Evolutionary conservation across 2,329 filamentous ascomycete species (phyloP), one percentile per base, ranked within the genome.

Genomic region (Paraconiothyrium brasiliense): DNA sequence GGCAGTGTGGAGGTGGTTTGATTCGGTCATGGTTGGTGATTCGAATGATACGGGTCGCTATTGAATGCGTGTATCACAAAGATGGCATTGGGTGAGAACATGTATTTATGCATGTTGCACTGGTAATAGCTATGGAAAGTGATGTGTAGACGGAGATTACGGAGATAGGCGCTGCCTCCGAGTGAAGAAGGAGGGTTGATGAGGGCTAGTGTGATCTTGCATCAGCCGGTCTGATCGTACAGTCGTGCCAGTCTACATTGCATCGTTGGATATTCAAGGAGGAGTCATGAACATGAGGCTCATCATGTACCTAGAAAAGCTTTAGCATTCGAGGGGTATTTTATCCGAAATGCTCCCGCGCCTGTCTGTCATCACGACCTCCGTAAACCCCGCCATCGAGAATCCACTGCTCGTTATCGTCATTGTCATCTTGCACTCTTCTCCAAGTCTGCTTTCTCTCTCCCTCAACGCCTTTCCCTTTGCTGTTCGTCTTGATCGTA

Each of bases 401-500:
- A 37, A 85, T 85, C 82, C 82, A 84, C 60, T 79, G 78, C 72
- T 85, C 84, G 59, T 85, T 85, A 64, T 85, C 83, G 57, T 85
- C 82, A 14, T 80, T 80, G 63, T 85, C 83, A 69, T 85, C 83
- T 65, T 85, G 84, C 4, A 85, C 84, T 44, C 83, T 77, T 49
- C 83, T 74, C 84, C 84, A 85, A 4, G 76, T 76, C 43, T 75
- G 79, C 61, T 71, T 77, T 65, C 74, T 78, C 60, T 79, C 80
- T 32, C 68, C 59, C 54, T 75, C 68, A 48, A 56, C 71, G 24
- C 65, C 68, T 46, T 73, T 77, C 13, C 74, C 79, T 57, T 80
- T 82, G 7, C 81, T 85, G 68, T 89, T 86, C 0, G 76, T 67
- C 58, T 76, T 80, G 48, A 81, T 82, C 2, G 89, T 85, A 0